phyloP scores from a whole-genome alignment of 2,329 filamentous ascomycete species.

The Tolypocladium album region DNA sequence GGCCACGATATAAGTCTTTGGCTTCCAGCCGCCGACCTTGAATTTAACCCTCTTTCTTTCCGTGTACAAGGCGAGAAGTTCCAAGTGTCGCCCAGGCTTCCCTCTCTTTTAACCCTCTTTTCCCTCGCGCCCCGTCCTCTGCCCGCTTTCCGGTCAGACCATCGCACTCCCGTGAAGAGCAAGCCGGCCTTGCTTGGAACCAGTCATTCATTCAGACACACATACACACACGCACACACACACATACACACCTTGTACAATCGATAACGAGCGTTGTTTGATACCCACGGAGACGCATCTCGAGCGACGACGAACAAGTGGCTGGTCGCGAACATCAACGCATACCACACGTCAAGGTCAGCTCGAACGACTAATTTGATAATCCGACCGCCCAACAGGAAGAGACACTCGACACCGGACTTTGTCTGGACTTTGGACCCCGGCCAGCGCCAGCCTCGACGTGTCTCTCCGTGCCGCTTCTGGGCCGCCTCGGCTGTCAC shows the following conservation, averaged over 20 bases:
- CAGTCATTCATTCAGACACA: constrained; percentile 33
- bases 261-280: background rate
- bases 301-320: background rate
- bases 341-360: background rate
- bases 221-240: background rate
- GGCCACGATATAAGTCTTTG: constrained; percentile 50
- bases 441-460: constrained; percentile 3
- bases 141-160: constrained; percentile 12
- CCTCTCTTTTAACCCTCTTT: constrained; percentile 28
- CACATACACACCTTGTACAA: background rate
- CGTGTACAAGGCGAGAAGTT: constrained; percentile 32
- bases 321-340: constrained; percentile 3
- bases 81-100: constrained; percentile 38
- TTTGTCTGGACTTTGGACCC: constrained; percentile 13
- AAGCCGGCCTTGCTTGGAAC: constrained; percentile 51
- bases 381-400: constrained; percentile 4
- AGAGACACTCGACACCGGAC: background rate
- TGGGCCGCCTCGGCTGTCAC: constrained; percentile 14
- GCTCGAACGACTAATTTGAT: constrained; percentile 6
- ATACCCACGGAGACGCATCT: background rate
- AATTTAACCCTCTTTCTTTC: constrained; percentile 30
- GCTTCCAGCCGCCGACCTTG: constrained; percentile 28
- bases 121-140: constrained; percentile 20
- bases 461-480: constrained; percentile 15
- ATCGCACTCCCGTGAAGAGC: constrained; percentile 31